Evolutionary conservation across 73 alveolate genomes (phyloP).

Genomic region (Paraurostyla sp.): DNA sequence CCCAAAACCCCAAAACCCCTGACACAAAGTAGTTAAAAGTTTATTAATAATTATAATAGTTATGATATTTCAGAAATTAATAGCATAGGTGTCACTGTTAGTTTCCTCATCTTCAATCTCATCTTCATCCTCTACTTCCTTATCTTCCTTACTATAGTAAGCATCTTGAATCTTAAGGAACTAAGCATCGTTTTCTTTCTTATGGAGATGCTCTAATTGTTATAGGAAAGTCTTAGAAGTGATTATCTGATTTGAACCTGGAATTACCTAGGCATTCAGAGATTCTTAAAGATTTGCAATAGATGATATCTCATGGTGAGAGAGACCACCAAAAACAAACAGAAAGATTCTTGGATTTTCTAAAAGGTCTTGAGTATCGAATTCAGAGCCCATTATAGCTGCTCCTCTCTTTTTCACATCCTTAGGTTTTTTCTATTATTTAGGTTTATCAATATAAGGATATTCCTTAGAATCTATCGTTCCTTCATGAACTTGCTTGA

Average conservation of each 20-base stretch:
- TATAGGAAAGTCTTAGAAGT: slow-evolving; percentile 29
- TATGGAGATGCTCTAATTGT: slow-evolving; percentile 50
- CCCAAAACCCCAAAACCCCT: too few species aligned
- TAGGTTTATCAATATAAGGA: slow-evolving; percentile 54
- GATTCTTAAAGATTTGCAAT: slow-evolving; percentile 36
- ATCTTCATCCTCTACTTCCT: background rate
- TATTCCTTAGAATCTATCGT: slow-evolving; percentile 52
- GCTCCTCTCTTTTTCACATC: slow-evolving; percentile 46
- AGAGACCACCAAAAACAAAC: slow-evolving; percentile 73
- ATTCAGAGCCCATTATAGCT: background rate
- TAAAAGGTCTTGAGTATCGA: background rate
- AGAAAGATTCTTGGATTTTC: slow-evolving; percentile 73
- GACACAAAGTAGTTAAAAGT: too few species aligned
- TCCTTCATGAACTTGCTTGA: slow-evolving; percentile 1
- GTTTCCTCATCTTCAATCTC: slow-evolving; percentile 23
- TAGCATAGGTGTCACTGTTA: slow-evolving; percentile 12
- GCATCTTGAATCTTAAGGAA: background rate
- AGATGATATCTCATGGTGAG: slow-evolving; percentile 67
- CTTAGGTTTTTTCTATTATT: slow-evolving; percentile 40
- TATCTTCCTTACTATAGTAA: background rate
- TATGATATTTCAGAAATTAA: background rate
- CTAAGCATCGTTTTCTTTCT: background rate
- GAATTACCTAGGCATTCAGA: slow-evolving; percentile 57
- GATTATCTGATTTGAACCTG: slow-evolving; percentile 58
- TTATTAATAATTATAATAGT: too few species aligned